These are phyloP conservation scores for Hibiscus syriacus DNA, from an alignment of 345 rosid genomes.

Conservation along the genomic window DNA sequence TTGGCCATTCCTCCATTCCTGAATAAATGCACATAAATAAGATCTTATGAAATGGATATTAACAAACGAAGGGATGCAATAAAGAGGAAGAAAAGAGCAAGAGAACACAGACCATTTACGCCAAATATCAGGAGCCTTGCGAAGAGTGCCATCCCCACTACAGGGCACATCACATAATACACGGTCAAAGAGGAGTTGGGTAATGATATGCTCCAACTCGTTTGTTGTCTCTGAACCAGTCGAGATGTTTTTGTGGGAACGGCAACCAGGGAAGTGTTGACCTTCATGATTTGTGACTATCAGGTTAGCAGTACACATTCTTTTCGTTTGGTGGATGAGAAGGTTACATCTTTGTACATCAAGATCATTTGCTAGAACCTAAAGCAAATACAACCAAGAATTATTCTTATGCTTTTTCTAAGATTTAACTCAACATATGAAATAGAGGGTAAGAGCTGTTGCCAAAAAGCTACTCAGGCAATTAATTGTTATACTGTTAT, in stretches of 20 bases:
- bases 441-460: background rate
- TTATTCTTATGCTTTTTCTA: background rate
- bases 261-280: conserved; percentile 87
- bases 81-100: background rate
- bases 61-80: background rate
- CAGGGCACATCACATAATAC: conserved; percentile 95
- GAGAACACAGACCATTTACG: conserved; percentile 60
- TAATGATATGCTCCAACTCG: conserved; percentile 23
- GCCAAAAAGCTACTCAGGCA: background rate
- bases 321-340: conserved; percentile 97
- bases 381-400: conserved; percentile 6
- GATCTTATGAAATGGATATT: background rate
- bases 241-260: conserved; percentile 25
- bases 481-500: background rate
- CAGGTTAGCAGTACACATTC: conserved; percentile 95
- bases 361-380: conserved; percentile 93
- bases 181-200: conserved; percentile 77
- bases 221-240: conserved; percentile 27
- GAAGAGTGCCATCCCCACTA: conserved; percentile 94
- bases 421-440: conserved; percentile 8
- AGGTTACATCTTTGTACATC: conserved; percentile 96
- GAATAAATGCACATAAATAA: conserved; percentile 9
- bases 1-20: conserved; percentile 85
- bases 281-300: conserved; percentile 94
- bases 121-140: conserved; percentile 98